A percentile compares a stretch with the other conserved stretches of the same genome.
These are phyloP conservation scores for Dioscorea zingiberensis DNA, from an alignment of 106 monocot species.

Conservation along the genomic window DNA sequence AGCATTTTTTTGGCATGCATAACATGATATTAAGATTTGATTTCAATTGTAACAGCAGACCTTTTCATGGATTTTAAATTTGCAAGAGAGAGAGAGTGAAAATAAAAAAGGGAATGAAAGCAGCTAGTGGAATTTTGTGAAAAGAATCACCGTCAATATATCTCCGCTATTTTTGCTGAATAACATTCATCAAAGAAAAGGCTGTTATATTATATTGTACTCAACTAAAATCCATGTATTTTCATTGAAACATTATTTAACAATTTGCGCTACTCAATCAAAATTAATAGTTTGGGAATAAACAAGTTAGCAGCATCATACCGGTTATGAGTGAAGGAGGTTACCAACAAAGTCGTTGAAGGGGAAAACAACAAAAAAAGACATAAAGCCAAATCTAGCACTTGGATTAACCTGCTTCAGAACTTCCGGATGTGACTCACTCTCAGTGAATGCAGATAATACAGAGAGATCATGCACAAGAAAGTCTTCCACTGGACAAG, in stretches of 20 bases:
- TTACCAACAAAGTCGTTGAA: background rate
- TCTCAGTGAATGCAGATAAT: constrained; percentile 6
- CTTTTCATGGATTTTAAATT: too few species aligned
- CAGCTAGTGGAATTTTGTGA: background rate
- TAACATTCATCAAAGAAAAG: too few species aligned
- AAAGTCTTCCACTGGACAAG: constrained; percentile 27
- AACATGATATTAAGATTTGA: background rate
- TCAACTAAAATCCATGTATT: too few species aligned
- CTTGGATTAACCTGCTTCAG: constrained; percentile 19
- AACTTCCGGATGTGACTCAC: constrained; percentile 4
- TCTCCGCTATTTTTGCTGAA: too few species aligned
- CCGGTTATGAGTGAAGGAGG: background rate
- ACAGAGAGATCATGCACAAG: constrained; percentile 15
- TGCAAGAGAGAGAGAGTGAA: background rate
- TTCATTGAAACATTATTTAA: too few species aligned
- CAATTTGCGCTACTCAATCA: too few species aligned
- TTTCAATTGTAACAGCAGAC: too few species aligned
- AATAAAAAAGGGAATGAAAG: background rate
- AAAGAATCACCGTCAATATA: too few species aligned
- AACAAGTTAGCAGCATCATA: background rate
- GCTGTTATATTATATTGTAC: too few species aligned
- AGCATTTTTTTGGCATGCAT: background rate
- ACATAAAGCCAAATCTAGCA: background rate
- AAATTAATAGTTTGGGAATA: background rate
- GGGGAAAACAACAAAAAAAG: background rate